A percentile compares a stretch with the other conserved stretches of the same genome.
Evolutionary conservation across 2,329 filamentous ascomycete species (phyloP).

Genomic region (Colletotrichum liriopes): DNA sequence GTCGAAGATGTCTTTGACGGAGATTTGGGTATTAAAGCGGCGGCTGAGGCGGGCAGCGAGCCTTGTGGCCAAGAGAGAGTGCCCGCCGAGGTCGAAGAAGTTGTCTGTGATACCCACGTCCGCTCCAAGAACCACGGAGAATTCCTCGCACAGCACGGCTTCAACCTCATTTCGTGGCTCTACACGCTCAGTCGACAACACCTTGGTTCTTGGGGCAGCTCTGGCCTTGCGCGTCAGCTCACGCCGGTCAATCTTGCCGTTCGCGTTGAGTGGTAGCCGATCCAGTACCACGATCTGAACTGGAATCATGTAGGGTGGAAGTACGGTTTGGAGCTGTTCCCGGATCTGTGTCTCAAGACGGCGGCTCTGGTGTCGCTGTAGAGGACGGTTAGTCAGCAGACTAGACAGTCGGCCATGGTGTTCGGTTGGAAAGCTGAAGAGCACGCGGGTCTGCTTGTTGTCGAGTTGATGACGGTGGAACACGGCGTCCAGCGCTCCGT

Average conservation of each 20-base stretch:
- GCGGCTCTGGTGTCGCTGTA: neutral
- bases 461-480: constrained; percentile 54
- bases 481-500: constrained; percentile 48
- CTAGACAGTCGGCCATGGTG: neutral
- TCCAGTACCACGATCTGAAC: constrained; percentile 45
- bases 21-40: constrained; percentile 16
- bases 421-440: constrained; percentile 19
- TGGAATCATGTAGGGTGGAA: constrained; percentile 51
- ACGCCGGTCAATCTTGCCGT: constrained; percentile 48
- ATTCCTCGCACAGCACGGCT: constrained; percentile 39
- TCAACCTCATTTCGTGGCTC: constrained; percentile 33
- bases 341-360: constrained; percentile 6
- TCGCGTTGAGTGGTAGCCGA: constrained; percentile 46
- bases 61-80: constrained; percentile 40
- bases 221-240: constrained; percentile 41
- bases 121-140: constrained; percentile 21
- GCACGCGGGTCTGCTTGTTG: neutral
- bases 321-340: neutral
- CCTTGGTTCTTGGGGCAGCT: neutral
- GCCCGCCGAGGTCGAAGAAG: constrained; percentile 44
- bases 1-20: constrained; percentile 39
- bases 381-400: neutral
- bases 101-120: constrained; percentile 36
- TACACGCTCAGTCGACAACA: neutral
- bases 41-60: constrained; percentile 26